Conservation (phyloP, 2,329 filamentous ascomycete species). For the Ceratocystiopsis sp. region DNA sequence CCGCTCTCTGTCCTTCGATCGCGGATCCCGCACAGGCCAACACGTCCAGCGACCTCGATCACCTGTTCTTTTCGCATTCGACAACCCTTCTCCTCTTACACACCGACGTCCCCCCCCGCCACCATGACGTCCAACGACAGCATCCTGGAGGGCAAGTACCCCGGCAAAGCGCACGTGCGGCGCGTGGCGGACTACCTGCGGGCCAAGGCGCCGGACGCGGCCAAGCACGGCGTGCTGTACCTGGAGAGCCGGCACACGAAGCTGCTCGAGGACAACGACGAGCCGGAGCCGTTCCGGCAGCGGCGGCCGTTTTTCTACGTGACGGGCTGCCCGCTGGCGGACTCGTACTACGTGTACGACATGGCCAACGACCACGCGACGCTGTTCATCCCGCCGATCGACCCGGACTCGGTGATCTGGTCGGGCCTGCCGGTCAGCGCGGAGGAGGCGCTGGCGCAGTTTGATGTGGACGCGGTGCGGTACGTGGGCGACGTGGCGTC, state of each 20-base stretch:
- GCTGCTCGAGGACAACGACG: conserved; percentile 80
- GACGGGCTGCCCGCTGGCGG: conserved; percentile 64
- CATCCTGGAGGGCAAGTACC: conserved; percentile 48
- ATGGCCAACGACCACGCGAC: conserved; percentile 56
- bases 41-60: too few relatives aligned
- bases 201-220: conserved; percentile 39
- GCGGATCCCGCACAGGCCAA: too few relatives aligned
- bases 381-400: conserved; percentile 78
- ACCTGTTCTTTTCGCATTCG: too few relatives aligned
- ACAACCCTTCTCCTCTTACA: too few relatives aligned
- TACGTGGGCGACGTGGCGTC: conserved; percentile 59
- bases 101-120: background rate
- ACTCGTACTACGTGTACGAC: conserved; percentile 69
- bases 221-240: conserved; percentile 46
- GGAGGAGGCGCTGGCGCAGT: conserved; percentile 57
- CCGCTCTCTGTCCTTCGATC: too few relatives aligned
- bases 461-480: conserved; percentile 66
- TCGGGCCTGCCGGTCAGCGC: conserved; percentile 66
- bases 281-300: conserved; percentile 67
- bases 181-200: conserved; percentile 68
- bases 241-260: conserved; percentile 70
- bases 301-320: conserved; percentile 91
- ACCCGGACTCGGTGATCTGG: conserved; percentile 87
- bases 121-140: conserved; percentile 16
- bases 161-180: conserved; percentile 72